Conservation (phyloP, 1,284 basidiomycete genomes). For the Ustilago xerochloae region DNA sequence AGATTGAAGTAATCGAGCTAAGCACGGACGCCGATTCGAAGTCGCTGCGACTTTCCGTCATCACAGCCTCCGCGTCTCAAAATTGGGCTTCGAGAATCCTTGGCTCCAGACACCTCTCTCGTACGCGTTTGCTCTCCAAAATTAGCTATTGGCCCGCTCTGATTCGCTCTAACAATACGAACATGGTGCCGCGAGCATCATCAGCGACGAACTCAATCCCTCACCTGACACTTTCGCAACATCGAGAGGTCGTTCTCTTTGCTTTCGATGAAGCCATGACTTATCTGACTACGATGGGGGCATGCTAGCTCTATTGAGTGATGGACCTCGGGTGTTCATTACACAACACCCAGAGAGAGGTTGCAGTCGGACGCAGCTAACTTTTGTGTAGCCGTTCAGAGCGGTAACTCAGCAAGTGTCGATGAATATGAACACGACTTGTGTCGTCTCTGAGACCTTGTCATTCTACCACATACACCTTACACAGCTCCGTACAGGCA, state of each 20-base stretch:
- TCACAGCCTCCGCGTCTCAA: background rate
- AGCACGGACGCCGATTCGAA: constrained; percentile 19
- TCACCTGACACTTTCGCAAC: no score
- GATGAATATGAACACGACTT: background rate
- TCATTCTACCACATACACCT: constrained; percentile 1
- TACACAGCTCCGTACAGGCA: no score
- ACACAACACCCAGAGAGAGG: no score
- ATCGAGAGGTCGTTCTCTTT: no score
- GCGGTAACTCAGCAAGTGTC: no score
- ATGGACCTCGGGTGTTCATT: no score
- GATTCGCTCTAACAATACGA: background rate
- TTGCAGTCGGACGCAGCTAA: no score
- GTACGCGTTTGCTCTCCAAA: constrained; percentile 12
- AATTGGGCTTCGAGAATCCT: background rate
- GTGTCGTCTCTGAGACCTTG: background rate
- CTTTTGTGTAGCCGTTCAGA: no score
- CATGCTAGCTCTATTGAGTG: no score
- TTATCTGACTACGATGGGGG: no score
- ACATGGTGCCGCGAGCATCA: background rate
- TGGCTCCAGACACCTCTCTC: constrained; percentile 3
- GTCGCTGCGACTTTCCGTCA: constrained; percentile 37
- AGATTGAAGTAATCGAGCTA: background rate
- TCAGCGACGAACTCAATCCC: no score
- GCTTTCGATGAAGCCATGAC: no score
- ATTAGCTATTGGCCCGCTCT: background rate